Evolutionary conservation across 176 grass and related monocot species (phyloP).

Genomic region (Oryza rufipogon): DNA sequence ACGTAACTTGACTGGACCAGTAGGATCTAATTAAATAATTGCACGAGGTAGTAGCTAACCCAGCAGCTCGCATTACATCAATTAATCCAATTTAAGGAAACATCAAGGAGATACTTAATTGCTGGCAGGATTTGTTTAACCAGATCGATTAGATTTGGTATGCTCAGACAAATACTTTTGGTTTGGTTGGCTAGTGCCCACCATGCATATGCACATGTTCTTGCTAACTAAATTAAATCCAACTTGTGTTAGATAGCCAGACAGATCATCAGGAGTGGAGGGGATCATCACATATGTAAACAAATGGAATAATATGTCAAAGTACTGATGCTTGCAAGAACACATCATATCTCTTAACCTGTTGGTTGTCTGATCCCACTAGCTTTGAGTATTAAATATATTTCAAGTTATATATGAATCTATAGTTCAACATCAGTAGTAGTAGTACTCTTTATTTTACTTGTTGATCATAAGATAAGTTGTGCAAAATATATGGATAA

Average conservation of each 20-base stretch:
- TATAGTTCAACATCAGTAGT: neutral
- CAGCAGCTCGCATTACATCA: neutral
- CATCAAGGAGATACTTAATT: neutral
- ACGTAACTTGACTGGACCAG: slow-evolving; percentile 9
- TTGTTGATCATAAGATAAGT: neutral
- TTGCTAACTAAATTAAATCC: neutral
- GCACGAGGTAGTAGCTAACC: neutral
- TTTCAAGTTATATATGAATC: neutral
- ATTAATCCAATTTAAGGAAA: slow-evolving; percentile 30
- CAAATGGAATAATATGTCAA: neutral
- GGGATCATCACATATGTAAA: neutral
- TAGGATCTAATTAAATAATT: neutral
- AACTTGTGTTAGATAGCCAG: slow-evolving; percentile 3
- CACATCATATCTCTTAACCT: neutral
- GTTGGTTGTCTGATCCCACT: neutral
- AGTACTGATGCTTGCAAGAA: neutral
- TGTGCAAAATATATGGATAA: neutral
- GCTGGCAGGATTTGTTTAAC: slow-evolving; percentile 11
- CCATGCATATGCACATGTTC: slow-evolving; percentile 23
- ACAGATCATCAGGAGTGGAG: slow-evolving; percentile 5
- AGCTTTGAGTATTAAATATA: neutral
- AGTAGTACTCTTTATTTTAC: neutral
- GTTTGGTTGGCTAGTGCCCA: slow-evolving; percentile 3
- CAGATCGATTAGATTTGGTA: neutral
- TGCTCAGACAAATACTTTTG: slow-evolving; percentile 9